A percentile compares a stretch with the other conserved stretches of the same genome.
Conservation (phyloP, 345 rosid species). For the Rhodamnia rubescens region DNA sequence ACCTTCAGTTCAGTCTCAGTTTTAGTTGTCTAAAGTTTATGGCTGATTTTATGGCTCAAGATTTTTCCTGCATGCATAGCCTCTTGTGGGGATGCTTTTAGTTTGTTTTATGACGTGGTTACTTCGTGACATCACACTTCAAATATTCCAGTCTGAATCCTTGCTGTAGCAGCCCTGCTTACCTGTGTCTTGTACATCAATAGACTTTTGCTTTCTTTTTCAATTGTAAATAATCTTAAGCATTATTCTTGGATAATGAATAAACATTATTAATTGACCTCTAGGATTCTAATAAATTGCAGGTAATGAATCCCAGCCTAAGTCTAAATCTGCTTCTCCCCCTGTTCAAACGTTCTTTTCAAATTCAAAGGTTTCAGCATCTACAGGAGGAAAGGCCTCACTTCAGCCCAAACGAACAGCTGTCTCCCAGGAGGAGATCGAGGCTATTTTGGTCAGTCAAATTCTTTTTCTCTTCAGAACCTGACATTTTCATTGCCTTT, state of each 20-base stretch:
- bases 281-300: neutral
- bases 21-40: neutral
- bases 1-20: neutral
- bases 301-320: slow-evolving; percentile 31
- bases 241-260: neutral
- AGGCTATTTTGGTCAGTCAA: slow-evolving; percentile 61
- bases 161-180: neutral
- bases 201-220: neutral
- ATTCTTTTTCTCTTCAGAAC: neutral
- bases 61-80: neutral
- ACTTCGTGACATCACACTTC: neutral
- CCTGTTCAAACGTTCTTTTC: slow-evolving; percentile 32
- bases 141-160: neutral
- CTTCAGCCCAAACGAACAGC: slow-evolving; percentile 80
- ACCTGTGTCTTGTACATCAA: neutral
- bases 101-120: neutral
- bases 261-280: neutral
- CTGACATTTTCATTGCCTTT: neutral
- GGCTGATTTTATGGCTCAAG: neutral
- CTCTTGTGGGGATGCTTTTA: neutral
- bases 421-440: slow-evolving; percentile 73
- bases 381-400: slow-evolving; percentile 78
- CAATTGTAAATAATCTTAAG: neutral
- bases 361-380: slow-evolving; percentile 23
- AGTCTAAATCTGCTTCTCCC: slow-evolving; percentile 22